phyloP scores from a whole-genome alignment of 306 rosid genomes.

The Vigna hirtella region DNA sequence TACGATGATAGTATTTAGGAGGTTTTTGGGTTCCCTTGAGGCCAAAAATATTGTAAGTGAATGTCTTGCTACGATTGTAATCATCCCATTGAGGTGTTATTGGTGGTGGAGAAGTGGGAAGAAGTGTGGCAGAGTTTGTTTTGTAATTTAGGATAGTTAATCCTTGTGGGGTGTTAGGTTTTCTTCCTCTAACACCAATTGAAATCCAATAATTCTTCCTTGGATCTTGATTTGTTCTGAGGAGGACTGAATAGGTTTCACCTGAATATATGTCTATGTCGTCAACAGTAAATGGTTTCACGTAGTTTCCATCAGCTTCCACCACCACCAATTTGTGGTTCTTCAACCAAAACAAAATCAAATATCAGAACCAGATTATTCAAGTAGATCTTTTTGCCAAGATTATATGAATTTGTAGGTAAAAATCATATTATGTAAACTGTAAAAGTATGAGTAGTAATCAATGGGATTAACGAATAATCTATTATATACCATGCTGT shows the following conservation, averaged over 20 bases:
- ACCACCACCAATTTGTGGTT: slow-evolving; percentile 71
- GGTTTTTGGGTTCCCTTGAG: slow-evolving; percentile 56
- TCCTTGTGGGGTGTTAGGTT: slow-evolving; percentile 63
- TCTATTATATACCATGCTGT: too few relatives aligned
- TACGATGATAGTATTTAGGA: slow-evolving; percentile 49
- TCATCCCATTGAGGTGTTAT: slow-evolving; percentile 69
- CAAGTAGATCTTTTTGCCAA: neutral
- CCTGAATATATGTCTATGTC: slow-evolving; percentile 78
- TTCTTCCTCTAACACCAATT: slow-evolving; percentile 67
- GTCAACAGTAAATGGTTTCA: slow-evolving; percentile 55
- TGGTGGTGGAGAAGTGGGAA: slow-evolving; percentile 65
- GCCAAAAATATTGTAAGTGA: slow-evolving; percentile 47
- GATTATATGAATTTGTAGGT: neutral
- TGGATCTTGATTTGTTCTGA: slow-evolving; percentile 65
- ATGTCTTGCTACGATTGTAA: slow-evolving; percentile 51
- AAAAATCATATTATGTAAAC: neutral
- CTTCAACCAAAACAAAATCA: slow-evolving; percentile 26
- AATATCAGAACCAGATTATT: neutral
- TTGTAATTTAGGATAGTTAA: slow-evolving; percentile 64
- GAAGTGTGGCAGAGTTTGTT: slow-evolving; percentile 50
- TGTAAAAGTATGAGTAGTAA: too few relatives aligned
- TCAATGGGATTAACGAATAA: too few relatives aligned
- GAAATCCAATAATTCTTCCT: slow-evolving; percentile 68
- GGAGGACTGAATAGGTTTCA: slow-evolving; percentile 73
- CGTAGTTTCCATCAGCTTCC: slow-evolving; percentile 80